A percentile compares a stretch with the other conserved stretches of the same genome.
Conservation (phyloP, 2,329 filamentous ascomycete genomes). For the Tolypocladium tundrense region DNA sequence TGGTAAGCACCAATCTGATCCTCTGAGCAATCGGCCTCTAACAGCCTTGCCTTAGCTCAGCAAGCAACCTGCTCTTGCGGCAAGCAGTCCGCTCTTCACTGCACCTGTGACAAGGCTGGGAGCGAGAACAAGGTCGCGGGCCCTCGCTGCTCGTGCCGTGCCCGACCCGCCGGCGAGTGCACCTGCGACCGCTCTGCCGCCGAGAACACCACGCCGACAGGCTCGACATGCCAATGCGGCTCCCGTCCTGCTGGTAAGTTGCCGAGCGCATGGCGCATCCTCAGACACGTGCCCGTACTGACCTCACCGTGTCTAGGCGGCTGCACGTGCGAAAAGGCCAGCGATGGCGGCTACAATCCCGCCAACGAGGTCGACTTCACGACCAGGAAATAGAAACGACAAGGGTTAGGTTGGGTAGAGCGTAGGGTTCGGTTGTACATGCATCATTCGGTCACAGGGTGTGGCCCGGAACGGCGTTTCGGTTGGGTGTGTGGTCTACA, state of each 20-base stretch:
- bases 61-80: constrained; percentile 79
- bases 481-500: background rate
- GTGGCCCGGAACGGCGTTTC: background rate
- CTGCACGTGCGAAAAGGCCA: constrained; percentile 75
- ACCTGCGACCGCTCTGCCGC: constrained; percentile 63
- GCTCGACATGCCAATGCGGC: constrained; percentile 66
- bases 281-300: background rate
- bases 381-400: constrained; percentile 40
- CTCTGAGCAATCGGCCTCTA: background rate
- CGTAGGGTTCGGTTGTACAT: background rate
- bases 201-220: constrained; percentile 56
- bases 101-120: constrained; percentile 68
- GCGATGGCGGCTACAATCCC: constrained; percentile 50
- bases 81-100: constrained; percentile 75
- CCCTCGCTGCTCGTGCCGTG: constrained; percentile 73
- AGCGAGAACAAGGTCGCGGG: constrained; percentile 66
- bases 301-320: constrained; percentile 33
- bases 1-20: constrained; percentile 31
- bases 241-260: constrained; percentile 57
- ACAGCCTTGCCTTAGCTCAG: constrained; percentile 31
- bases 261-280: background rate
- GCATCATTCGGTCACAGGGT: background rate
- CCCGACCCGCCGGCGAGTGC: constrained; percentile 69
- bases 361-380: constrained; percentile 80
- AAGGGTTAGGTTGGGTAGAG: background rate